Evolutionary conservation across 2,329 filamentous ascomycete species (phyloP).

Genomic region (Cordyceps javanica): DNA sequence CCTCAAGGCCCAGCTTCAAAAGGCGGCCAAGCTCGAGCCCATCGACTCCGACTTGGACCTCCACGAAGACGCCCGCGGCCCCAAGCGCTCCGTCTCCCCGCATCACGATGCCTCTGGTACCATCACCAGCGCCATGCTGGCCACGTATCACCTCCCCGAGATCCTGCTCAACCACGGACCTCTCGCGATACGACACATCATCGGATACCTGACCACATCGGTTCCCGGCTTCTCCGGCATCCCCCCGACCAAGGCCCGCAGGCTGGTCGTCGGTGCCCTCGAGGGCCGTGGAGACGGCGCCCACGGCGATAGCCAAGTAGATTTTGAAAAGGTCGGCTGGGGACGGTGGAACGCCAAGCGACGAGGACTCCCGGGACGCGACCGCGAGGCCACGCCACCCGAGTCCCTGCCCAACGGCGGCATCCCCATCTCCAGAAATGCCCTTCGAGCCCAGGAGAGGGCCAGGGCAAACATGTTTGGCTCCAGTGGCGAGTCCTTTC

Average conservation of each 20-base stretch:
- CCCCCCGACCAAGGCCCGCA: slow-evolving; percentile 80
- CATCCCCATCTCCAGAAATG: slow-evolving; percentile 50
- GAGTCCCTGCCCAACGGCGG: slow-evolving; percentile 38
- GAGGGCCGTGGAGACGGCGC: slow-evolving; percentile 66
- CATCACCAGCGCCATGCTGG: slow-evolving; percentile 80
- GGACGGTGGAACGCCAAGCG: slow-evolving; percentile 86
- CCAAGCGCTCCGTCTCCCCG: slow-evolving; percentile 37
- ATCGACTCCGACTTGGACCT: slow-evolving; percentile 86
- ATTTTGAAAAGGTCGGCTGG: slow-evolving; percentile 96
- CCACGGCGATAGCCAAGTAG: slow-evolving; percentile 63
- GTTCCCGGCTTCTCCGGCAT: slow-evolving; percentile 90
- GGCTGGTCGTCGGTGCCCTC: slow-evolving; percentile 85
- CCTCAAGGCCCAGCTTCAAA: slow-evolving; percentile 61
- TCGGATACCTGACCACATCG: slow-evolving; percentile 86
- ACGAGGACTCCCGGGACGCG: slow-evolving; percentile 54
- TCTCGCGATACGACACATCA: slow-evolving; percentile 89
- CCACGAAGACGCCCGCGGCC: slow-evolving; percentile 48
- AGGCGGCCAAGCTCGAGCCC: slow-evolving; percentile 52
- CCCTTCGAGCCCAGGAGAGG: slow-evolving; percentile 39
- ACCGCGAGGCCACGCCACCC: slow-evolving; percentile 36
- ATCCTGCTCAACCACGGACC: slow-evolving; percentile 88
- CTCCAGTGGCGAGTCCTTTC: slow-evolving; percentile 63
- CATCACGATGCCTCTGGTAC: slow-evolving; percentile 66
- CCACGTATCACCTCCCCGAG: slow-evolving; percentile 82
- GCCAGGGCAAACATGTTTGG: slow-evolving; percentile 44